A percentile compares a stretch with the other conserved stretches of the same genome.
phyloP scores from a whole-genome alignment of 768 basidiomycete species.

The Myochromella boudieri region DNA sequence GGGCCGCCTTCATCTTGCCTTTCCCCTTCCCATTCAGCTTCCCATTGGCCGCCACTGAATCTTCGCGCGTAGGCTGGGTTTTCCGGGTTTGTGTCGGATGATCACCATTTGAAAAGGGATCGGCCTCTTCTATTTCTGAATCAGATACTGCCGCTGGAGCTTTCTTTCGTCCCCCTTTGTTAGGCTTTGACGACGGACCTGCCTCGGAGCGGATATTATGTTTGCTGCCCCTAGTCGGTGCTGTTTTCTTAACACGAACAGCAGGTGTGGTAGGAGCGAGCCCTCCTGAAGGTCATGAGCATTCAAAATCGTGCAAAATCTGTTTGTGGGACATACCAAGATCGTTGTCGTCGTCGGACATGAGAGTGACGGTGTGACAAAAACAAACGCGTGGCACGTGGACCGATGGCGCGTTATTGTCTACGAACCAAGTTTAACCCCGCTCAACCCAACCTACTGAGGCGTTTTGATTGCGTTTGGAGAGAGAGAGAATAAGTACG shows the following conservation, averaged over 20 bases:
- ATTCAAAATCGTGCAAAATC: no score
- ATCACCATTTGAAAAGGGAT: constrained; percentile 10
- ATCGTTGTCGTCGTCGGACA: constrained; percentile 20
- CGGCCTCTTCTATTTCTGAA: constrained; percentile 19
- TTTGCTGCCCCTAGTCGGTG: constrained; percentile 5
- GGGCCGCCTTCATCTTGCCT: constrained; percentile 30
- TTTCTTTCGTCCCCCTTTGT: constrained; percentile 13
- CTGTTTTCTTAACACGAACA: constrained; percentile 6
- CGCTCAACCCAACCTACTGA: no score
- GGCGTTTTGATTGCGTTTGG: background rate
- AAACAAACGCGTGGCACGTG: constrained; percentile 22
- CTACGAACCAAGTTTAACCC: no score
- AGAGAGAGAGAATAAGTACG: no score
- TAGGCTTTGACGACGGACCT: constrained; percentile 20
- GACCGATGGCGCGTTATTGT: constrained; percentile 12
- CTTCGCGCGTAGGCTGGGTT: constrained; percentile 5
- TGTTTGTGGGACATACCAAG: constrained; percentile 14
- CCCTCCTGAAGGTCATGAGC: constrained; percentile 15
- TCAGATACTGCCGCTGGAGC: constrained; percentile 4
- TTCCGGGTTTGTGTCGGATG: constrained; percentile 3
- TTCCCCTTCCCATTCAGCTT: constrained; percentile 29
- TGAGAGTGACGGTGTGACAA: constrained; percentile 11
- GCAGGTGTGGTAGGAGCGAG: constrained; percentile 13
- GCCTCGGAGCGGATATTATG: constrained; percentile 14
- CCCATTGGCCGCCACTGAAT: constrained; percentile 20